Evolutionary conservation across 1,139 yeast species (phyloP).

Genomic region (Lodderomyces metapsilosis): DNA sequence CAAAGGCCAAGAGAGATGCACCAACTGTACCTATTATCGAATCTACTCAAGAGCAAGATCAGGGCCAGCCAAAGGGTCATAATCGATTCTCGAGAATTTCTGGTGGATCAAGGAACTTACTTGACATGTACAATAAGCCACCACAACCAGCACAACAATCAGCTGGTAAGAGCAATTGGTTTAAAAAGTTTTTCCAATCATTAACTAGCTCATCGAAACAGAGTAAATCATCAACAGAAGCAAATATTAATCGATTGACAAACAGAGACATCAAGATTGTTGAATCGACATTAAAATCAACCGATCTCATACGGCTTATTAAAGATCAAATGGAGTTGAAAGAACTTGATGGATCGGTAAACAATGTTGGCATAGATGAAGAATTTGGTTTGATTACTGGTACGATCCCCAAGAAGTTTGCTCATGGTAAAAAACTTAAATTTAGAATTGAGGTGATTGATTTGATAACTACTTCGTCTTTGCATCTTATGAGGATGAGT

Average conservation of each 20-base stretch:
- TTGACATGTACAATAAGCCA: constrained; percentile 2
- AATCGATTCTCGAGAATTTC: constrained; percentile 29
- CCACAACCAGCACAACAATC: constrained; percentile 8
- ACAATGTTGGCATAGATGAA: constrained; percentile 40
- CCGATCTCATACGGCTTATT: constrained; percentile 33
- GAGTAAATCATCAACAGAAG: constrained; percentile 6
- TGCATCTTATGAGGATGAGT: constrained; percentile 54
- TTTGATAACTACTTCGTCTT: constrained; percentile 42
- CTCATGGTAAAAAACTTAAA: constrained; percentile 47
- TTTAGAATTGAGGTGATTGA: constrained; percentile 48
- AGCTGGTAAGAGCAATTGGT: constrained; percentile 30
- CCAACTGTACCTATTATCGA: constrained; percentile 37
- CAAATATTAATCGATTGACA: constrained; percentile 1
- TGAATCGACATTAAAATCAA: constrained; percentile 31
- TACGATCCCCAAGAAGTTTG: constrained; percentile 46
- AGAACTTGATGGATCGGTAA: constrained; percentile 50
- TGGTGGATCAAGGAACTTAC: constrained; percentile 12
- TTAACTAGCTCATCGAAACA: constrained; percentile 15
- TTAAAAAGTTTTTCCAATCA: constrained; percentile 35
- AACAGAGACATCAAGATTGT: constrained; percentile 28
- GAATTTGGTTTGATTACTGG: constrained; percentile 48
- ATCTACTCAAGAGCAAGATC: constrained; percentile 4
- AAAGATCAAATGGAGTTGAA: constrained; percentile 46
- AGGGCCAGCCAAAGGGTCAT: constrained; percentile 15
- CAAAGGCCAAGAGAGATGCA: constrained; percentile 47